Conservation (phyloP, 2,329 filamentous ascomycete genomes). For the Colletotrichum higginsianum region DNA sequence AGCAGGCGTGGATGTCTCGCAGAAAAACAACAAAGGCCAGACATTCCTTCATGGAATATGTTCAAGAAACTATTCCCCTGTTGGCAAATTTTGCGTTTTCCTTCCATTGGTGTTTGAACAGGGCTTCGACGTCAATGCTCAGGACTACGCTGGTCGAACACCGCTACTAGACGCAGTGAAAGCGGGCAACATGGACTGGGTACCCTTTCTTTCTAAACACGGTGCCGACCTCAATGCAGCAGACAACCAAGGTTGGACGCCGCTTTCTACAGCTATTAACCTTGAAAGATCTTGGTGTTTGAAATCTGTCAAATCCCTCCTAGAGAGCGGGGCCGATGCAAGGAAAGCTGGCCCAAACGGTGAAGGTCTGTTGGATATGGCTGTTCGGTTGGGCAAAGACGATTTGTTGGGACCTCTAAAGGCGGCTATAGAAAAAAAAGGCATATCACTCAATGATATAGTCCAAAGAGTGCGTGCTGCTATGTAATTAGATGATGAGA, state of each 20-base stretch:
- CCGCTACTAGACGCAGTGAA: neutral
- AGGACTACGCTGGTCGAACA: neutral
- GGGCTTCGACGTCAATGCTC: neutral
- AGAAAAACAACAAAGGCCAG: neutral
- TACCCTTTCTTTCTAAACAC: rapidly evolving
- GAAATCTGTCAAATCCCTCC: too few species aligned
- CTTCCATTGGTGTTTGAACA: neutral
- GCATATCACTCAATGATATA: rapidly evolving
- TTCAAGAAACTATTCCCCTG: too few species aligned
- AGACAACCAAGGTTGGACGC: neutral
- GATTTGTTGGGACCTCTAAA: rapidly evolving
- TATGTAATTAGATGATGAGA: too few species aligned
- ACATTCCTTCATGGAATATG: neutral
- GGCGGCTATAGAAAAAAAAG: rapidly evolving
- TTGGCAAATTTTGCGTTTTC: too few species aligned
- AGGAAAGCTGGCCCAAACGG: neutral
- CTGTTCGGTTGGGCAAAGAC: neutral
- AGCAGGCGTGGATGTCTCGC: neutral
- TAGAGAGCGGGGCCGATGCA: neutral
- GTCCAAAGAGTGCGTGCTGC: rapidly evolving
- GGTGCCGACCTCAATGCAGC: neutral
- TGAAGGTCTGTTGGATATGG: neutral
- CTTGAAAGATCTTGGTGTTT: too few species aligned
- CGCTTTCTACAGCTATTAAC: neutral
- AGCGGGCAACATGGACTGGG: rapidly evolving